Conservation (phyloP, 108 stramenopile species). For the Licmophora abbreviata region DNA sequence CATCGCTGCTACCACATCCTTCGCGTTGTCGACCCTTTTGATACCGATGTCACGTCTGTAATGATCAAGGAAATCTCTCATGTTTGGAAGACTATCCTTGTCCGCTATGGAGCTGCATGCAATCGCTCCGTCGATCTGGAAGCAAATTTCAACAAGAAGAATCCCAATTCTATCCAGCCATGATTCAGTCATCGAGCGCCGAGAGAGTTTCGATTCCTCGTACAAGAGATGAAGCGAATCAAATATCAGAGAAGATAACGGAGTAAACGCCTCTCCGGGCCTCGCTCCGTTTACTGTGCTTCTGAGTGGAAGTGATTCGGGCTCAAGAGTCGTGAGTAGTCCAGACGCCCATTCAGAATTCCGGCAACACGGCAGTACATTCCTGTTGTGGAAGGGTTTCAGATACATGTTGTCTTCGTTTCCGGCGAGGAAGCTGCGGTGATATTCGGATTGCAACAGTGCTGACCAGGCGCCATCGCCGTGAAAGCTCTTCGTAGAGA, state of each 20-base stretch:
- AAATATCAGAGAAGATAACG: no score
- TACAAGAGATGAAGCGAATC: constrained; percentile 63
- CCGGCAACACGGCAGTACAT: no score
- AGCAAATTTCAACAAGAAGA: constrained; percentile 11
- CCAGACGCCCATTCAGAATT: no score
- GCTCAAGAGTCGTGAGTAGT: no score
- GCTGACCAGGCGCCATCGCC: constrained; percentile 15
- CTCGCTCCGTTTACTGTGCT: no score
- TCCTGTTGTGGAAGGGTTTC: no score
- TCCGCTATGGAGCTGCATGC: no score
- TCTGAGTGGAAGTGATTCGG: no score
- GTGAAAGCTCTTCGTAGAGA: no score
- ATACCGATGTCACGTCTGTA: constrained; percentile 31
- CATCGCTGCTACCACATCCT: neutral
- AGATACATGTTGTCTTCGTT: neutral
- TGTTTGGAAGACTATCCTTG: neutral
- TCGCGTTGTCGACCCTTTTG: constrained; percentile 4
- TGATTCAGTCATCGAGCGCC: constrained; percentile 14
- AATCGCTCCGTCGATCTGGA: no score
- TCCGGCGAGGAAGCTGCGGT: constrained; percentile 2
- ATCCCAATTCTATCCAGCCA: constrained; percentile 14
- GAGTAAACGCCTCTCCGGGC: no score
- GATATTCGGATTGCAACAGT: constrained; percentile 16
- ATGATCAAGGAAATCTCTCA: constrained; percentile 24
- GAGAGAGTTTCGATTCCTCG: constrained; percentile 57